Evolutionary conservation across 768 basidiomycete genomes (phyloP).

Genomic region (Amanita thiersii): DNA sequence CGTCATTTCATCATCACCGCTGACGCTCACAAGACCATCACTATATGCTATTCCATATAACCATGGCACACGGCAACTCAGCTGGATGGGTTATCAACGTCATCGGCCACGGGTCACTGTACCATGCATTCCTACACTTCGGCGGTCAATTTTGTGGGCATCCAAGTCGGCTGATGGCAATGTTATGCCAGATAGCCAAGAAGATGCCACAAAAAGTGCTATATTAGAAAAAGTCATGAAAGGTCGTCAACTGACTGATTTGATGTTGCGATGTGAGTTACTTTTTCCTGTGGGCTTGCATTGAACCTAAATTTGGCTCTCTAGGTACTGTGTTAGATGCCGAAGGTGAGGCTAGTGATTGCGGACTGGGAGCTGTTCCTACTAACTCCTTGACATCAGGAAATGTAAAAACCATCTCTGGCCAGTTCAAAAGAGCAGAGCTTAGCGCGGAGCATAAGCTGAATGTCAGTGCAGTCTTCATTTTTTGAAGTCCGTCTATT

Average conservation of each 20-base stretch:
- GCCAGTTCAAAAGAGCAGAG: slow-evolving; percentile 86
- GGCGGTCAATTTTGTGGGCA: too few species aligned
- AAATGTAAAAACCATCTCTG: slow-evolving; percentile 79
- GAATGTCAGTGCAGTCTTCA: slow-evolving; percentile 54
- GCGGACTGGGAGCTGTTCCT: slow-evolving; percentile 14
- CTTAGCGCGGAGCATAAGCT: slow-evolving; percentile 81
- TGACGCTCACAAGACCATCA: too few species aligned
- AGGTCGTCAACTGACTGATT: slow-evolving; percentile 79
- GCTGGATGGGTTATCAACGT: too few species aligned
- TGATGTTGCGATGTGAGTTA: slow-evolving; percentile 88
- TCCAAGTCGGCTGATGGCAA: slow-evolving; percentile 1
- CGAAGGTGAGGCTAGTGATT: slow-evolving; percentile 44
- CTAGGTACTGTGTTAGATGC: slow-evolving; percentile 83
- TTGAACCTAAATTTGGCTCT: slow-evolving; percentile 4
- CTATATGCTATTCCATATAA: too few species aligned
- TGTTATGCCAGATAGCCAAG: slow-evolving; percentile 1
- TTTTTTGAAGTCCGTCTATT: slow-evolving; percentile 14
- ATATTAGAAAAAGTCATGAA: slow-evolving; percentile 84
- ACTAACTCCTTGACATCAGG: slow-evolving; percentile 34
- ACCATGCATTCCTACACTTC: not conserved
- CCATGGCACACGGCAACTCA: too few species aligned
- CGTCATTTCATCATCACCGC: too few species aligned
- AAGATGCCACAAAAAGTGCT: slow-evolving; percentile 42
- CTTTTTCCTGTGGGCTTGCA: slow-evolving; percentile 11
- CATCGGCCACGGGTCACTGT: not conserved